Evolutionary conservation across 768 basidiomycete species (phyloP).

Genomic region (Hygrophorus pudorinus): DNA sequence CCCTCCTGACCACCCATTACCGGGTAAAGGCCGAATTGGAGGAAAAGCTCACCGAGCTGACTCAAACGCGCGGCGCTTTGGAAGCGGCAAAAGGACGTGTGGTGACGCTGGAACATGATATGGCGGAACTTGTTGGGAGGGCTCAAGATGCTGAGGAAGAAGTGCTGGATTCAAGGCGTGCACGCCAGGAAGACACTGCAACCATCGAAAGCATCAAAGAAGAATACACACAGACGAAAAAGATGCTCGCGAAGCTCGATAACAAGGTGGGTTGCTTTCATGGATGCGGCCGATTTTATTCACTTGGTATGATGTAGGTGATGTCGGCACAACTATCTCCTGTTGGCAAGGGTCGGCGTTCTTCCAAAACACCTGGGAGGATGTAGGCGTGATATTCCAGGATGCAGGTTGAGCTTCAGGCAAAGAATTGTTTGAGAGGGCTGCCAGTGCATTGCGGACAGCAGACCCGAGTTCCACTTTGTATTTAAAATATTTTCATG

Average conservation of each 20-base stretch:
- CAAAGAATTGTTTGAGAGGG: too few relatives aligned
- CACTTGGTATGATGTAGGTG: conserved; percentile 13
- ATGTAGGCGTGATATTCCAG: too few relatives aligned
- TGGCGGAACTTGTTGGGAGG: conserved; percentile 11
- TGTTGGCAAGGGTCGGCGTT: conserved; percentile 9
- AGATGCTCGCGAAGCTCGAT: conserved; percentile 25
- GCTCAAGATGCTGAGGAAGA: conserved; percentile 23
- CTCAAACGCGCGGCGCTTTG: conserved; percentile 9
- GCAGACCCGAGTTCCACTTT: too few relatives aligned
- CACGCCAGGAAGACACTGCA: conserved; percentile 24
- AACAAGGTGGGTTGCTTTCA: conserved; percentile 23
- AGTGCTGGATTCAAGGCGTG: conserved; percentile 18
- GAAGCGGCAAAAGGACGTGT: conserved; percentile 11
- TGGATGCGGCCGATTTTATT: not conserved
- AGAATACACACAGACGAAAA: conserved; percentile 20
- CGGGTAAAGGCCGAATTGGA: conserved; percentile 10
- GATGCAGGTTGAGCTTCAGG: too few relatives aligned
- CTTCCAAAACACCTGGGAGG: too few relatives aligned
- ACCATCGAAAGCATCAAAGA: conserved; percentile 25
- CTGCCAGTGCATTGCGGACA: too few relatives aligned
- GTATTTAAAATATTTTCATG: too few relatives aligned
- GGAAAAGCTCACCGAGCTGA: conserved; percentile 9
- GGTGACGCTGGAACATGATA: conserved; percentile 12
- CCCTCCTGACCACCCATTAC: not conserved
- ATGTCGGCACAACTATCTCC: conserved; percentile 19